phyloP scores from a whole-genome alignment of 495 filamentous ascomycete genomes.

The Xylaria grammica region DNA sequence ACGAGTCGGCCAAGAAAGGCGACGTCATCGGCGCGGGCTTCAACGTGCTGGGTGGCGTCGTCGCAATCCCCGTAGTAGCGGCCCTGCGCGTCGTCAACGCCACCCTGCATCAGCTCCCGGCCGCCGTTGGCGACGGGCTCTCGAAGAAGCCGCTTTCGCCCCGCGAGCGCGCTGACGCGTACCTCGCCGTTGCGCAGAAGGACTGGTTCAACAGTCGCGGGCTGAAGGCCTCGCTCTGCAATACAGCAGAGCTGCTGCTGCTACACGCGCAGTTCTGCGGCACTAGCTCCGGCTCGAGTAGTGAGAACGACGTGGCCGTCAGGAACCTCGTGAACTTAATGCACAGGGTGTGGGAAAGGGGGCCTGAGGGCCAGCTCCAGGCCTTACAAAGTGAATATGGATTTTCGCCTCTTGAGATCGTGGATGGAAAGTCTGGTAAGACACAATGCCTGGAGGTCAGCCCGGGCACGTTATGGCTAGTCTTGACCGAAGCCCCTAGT shows the following conservation, averaged over 20 bases:
- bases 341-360: slow-evolving; percentile 7
- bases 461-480: slow-evolving; percentile 20
- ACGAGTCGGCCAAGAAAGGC: slow-evolving; percentile 19
- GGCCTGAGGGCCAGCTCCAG: slow-evolving; percentile 8
- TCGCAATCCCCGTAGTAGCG: slow-evolving; percentile 28
- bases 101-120: slow-evolving; percentile 18
- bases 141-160: slow-evolving; percentile 31
- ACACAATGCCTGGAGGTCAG: slow-evolving; percentile 11
- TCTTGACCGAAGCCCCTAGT: slow-evolving; percentile 3
- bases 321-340: slow-evolving; percentile 11
- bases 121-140: slow-evolving; percentile 22
- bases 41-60: slow-evolving; percentile 24
- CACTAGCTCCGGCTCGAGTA: background rate
- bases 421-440: background rate
- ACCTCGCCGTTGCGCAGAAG: slow-evolving; percentile 30
- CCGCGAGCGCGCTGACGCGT: slow-evolving; percentile 31
- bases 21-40: slow-evolving; percentile 11
- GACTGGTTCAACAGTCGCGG: slow-evolving; percentile 33
- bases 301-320: background rate
- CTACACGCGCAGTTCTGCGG: background rate
- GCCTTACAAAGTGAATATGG: slow-evolving; percentile 15
- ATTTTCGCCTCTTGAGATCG: slow-evolving; percentile 13
- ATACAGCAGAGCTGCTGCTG: slow-evolving; percentile 26
- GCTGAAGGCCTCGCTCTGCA: slow-evolving; percentile 24
- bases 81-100: slow-evolving; percentile 29